Conservation (phyloP, 805 yeast species). For the Lipomyces yamanashiensis region DNA sequence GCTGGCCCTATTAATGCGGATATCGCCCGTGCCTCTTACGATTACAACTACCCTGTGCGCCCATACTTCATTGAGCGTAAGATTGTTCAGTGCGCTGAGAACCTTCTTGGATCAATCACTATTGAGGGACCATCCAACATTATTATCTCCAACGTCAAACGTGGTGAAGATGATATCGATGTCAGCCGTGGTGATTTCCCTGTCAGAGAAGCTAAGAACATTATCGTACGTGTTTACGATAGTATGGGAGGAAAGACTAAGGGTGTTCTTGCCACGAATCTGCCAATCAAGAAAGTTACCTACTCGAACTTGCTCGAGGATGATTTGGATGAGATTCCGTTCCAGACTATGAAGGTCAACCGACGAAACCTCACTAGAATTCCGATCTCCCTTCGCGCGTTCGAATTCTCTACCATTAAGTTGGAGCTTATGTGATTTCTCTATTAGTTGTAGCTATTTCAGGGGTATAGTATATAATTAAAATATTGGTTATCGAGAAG, state of each 20-base stretch:
- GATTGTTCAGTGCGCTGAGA: slow-evolving; percentile 34
- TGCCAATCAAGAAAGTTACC: slow-evolving; percentile 60
- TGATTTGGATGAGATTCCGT: slow-evolving; percentile 44
- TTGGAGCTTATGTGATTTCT: slow-evolving; percentile 44
- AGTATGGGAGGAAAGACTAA: slow-evolving; percentile 77
- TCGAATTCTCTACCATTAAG: slow-evolving; percentile 74
- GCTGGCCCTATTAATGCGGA: slow-evolving; percentile 60
- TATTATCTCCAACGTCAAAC: slow-evolving; percentile 75
- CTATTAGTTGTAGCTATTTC: neutral
- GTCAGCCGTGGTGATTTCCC: slow-evolving; percentile 48
- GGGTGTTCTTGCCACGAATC: slow-evolving; percentile 56
- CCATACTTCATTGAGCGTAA: slow-evolving; percentile 35
- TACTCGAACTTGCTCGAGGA: slow-evolving; percentile 51
- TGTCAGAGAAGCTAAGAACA: slow-evolving; percentile 50
- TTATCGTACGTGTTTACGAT: slow-evolving; percentile 81
- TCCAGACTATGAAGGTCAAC: slow-evolving; percentile 34
- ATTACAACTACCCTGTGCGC: slow-evolving; percentile 66
- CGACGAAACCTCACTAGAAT: slow-evolving; percentile 41
- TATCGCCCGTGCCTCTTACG: slow-evolving; percentile 75
- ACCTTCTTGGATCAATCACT: slow-evolving; percentile 44
- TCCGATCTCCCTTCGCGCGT: slow-evolving; percentile 63
- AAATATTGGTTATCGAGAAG: neutral
- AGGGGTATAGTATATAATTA: neutral
- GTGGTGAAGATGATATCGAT: slow-evolving; percentile 81
- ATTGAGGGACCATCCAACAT: slow-evolving; percentile 61